Base-by-base conservation (phyloP, 2,329 filamentous ascomycete genomes). In the Basipetospora sp. region DNA sequence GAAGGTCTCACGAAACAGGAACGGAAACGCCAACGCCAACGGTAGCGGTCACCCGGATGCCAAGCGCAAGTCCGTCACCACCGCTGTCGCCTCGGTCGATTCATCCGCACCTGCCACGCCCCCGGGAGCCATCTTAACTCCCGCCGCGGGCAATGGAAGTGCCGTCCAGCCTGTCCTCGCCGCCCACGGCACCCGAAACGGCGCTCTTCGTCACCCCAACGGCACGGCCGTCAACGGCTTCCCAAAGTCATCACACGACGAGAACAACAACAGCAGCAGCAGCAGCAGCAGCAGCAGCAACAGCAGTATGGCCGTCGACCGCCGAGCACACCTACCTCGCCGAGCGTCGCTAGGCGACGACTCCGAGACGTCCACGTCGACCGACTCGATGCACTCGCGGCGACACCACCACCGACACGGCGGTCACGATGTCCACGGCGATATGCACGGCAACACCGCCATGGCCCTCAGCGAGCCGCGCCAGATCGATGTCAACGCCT, bases 401-500 rank as follows among this genome's bases (percentile, higher is more conserved):
- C 43, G 52, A 53, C 44, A 55, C 62, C 42, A 56, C 50, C 40
- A 46, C 45, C 5, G 35, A 48, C 46, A 48, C 56, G 35, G 47
- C 51, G 42, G 51, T 53, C 44, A 55, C 63, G 42, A 57, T 50
- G 40, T 45, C 45, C 5, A 37, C 48, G 45, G 48, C 50, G 17
- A 19, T 54, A 48, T 53, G 42, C 51, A 53, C 43, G 53, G 62
- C 42, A 56, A 48, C 39, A 45, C 48, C 54, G 48, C 53, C 54
- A 43, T 54, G 53, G 45, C 51, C 51, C 43, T 50, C 27, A 47
- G 51, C 37, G 65, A 71, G 18, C 31, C 27, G 53, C 74, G 74
- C 48, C 73, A 71, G 46, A 79, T 80, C 61, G 77, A 82, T 52
- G 74, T 80, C 50, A 80, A 79, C 54, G 70, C 71, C 47, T 69